Evolutionary conservation across 2,329 filamentous ascomycete species (phyloP).

Genomic region (Macrophomina pseudophaseolina): DNA sequence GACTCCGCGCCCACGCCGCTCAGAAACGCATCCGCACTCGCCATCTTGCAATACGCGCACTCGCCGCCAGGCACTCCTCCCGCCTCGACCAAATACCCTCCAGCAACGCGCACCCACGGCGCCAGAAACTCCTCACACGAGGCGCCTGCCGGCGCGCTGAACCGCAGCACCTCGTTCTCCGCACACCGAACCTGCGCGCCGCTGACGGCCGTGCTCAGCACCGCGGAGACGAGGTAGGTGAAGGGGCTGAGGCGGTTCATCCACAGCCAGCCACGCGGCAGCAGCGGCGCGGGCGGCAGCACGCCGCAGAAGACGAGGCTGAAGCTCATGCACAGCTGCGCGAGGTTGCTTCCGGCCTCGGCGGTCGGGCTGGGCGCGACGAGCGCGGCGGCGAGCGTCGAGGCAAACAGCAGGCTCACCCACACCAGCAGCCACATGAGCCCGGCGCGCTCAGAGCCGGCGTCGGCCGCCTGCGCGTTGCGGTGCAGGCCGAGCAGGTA

Average conservation of each 20-base stretch:
- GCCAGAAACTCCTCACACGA: conserved; percentile 66
- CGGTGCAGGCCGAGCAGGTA: conserved; percentile 79
- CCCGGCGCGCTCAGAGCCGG: conserved; percentile 75
- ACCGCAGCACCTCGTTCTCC: conserved; percentile 69
- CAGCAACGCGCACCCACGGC: conserved; percentile 51
- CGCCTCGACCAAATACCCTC: conserved; percentile 44
- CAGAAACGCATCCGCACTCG: conserved; percentile 44
- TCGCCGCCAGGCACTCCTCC: conserved; percentile 25
- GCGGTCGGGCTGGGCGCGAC: conserved; percentile 77
- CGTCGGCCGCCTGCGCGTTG: conserved; percentile 65
- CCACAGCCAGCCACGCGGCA: conserved; percentile 82
- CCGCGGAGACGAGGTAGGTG: conserved; percentile 77
- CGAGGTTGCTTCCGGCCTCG: conserved; percentile 76
- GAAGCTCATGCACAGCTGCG: conserved; percentile 75
- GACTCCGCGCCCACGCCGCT: conserved; percentile 43
- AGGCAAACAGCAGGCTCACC: conserved; percentile 78
- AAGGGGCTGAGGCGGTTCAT: conserved; percentile 85
- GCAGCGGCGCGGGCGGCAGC: conserved; percentile 64
- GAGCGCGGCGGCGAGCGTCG: conserved; percentile 78
- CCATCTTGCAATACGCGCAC: conserved; percentile 46
- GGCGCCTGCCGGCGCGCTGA: conserved; percentile 50
- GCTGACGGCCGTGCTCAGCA: conserved; percentile 73
- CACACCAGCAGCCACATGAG: conserved; percentile 80
- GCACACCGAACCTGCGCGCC: conserved; percentile 70
- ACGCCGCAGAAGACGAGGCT: conserved; percentile 78